Conservation (phyloP, 192 early-diverging fungal species). For the Geranomyces variabilis region DNA sequence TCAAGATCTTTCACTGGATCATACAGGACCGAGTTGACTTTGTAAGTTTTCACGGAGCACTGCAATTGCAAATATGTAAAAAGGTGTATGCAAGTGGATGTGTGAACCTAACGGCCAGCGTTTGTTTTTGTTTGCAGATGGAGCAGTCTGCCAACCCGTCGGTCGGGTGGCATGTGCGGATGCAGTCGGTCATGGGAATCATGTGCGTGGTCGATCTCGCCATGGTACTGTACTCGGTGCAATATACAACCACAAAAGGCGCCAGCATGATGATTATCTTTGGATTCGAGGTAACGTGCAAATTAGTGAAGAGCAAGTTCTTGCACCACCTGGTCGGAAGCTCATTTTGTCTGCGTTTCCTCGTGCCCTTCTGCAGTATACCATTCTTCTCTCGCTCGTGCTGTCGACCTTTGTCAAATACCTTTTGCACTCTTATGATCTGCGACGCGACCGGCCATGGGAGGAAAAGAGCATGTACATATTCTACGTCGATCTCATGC, state of each 20-base stretch:
- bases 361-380: slow-evolving; percentile 60
- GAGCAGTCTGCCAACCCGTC: slow-evolving; percentile 74
- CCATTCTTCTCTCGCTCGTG: slow-evolving; percentile 81
- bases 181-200: slow-evolving; percentile 66
- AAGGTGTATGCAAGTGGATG: background rate
- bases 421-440: slow-evolving; percentile 83
- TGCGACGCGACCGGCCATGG: slow-evolving; percentile 77
- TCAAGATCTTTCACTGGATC: slow-evolving; percentile 98
- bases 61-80: too few species aligned
- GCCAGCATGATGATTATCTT: slow-evolving; percentile 97
- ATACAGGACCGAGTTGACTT: slow-evolving; percentile 89
- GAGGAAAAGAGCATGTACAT: slow-evolving; percentile 92
- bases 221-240: slow-evolving; percentile 74
- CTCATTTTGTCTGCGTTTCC: background rate
- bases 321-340: background rate
- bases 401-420: slow-evolving; percentile 81
- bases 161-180: slow-evolving; percentile 70
- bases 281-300: slow-evolving; percentile 82
- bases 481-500: slow-evolving; percentile 87
- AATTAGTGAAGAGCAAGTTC: too few species aligned
- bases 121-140: slow-evolving; percentile 66
- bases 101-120: slow-evolving; percentile 1
- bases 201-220: slow-evolving; percentile 73
- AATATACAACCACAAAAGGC: slow-evolving; percentile 64
- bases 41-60: slow-evolving; percentile 39